Conservation (phyloP, 805 yeast species). For the Nakazawaea ishiwadae region DNA sequence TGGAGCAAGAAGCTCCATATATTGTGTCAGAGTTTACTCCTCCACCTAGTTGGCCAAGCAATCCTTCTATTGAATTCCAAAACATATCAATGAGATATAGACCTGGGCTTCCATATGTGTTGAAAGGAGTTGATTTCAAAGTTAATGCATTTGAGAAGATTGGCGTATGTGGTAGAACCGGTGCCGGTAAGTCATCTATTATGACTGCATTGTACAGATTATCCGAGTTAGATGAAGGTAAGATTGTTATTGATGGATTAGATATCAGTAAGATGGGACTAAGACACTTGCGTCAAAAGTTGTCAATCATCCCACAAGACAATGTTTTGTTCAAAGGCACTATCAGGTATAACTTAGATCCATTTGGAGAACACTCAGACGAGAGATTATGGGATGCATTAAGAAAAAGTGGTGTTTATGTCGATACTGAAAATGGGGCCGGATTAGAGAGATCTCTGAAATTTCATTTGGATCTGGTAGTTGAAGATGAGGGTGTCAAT, state of each 20-base stretch:
- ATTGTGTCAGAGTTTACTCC: neutral
- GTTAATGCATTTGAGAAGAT: neutral
- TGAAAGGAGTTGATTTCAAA: neutral
- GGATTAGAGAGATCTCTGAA: no score
- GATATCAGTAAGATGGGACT: neutral
- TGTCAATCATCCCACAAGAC: neutral
- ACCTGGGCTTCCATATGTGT: neutral
- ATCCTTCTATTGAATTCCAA: neutral
- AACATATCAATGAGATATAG: neutral
- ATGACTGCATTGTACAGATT: neutral
- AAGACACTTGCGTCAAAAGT: neutral
- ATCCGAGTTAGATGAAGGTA: neutral
- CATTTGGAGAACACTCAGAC: neutral
- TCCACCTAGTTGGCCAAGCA: neutral
- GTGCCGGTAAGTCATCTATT: neutral
- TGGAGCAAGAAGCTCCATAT: neutral
- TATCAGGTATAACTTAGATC: neutral
- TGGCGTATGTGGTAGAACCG: neutral
- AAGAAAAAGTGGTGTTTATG: slow-evolving; percentile 14
- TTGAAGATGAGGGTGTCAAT: slow-evolving; percentile 66
- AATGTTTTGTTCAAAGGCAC: neutral
- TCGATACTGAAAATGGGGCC: neutral
- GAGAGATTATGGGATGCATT: neutral
- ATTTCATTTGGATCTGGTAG: slow-evolving; percentile 36
- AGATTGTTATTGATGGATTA: neutral